phyloP scores from a whole-genome alignment of 495 filamentous ascomycete species.

The Hypoxylon subgilvum region DNA sequence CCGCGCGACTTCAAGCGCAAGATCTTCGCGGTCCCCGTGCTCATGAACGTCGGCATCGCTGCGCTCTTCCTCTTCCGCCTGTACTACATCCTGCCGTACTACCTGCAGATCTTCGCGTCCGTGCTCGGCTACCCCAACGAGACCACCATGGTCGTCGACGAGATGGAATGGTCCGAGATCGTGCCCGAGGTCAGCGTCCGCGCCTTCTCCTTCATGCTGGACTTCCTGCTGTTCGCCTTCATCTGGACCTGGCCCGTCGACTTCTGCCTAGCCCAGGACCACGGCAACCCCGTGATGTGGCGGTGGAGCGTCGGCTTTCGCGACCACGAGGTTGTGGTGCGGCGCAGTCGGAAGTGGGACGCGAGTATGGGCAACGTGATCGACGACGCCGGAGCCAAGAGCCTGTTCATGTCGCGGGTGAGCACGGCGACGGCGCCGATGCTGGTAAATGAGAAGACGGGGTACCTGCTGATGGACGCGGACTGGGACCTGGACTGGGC shows the following conservation, averaged over 20 bases:
- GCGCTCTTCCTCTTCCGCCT: constrained; percentile 65
- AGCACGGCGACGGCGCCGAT: constrained; percentile 63
- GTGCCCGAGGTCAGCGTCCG: constrained; percentile 58
- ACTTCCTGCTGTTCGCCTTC: constrained; percentile 71
- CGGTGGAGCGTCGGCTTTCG: constrained; percentile 72
- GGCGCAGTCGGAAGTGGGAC: constrained; percentile 68
- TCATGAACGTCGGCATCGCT: constrained; percentile 69
- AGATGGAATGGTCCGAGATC: constrained; percentile 58
- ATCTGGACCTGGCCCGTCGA: constrained; percentile 76
- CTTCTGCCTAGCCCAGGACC: constrained; percentile 63
- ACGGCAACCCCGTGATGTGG: constrained; percentile 68
- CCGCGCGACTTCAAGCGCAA: constrained; percentile 70
- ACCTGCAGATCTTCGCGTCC: constrained; percentile 65
- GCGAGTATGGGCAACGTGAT: constrained; percentile 53
- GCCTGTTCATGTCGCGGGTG: constrained; percentile 46
- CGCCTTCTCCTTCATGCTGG: constrained; percentile 65
- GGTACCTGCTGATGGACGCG: constrained; percentile 76
- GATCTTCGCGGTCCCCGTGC: constrained; percentile 73
- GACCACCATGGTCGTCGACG: constrained; percentile 61
- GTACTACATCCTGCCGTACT: constrained; percentile 67
- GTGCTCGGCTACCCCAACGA: constrained; percentile 66
- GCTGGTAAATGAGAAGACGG: constrained; percentile 71
- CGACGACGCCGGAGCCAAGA: constrained; percentile 37
- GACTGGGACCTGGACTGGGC: constrained; percentile 83
- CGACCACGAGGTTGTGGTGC: constrained; percentile 74